Conservation (phyloP, 192 early-diverging fungal species). For the Coemansia sp. region DNA sequence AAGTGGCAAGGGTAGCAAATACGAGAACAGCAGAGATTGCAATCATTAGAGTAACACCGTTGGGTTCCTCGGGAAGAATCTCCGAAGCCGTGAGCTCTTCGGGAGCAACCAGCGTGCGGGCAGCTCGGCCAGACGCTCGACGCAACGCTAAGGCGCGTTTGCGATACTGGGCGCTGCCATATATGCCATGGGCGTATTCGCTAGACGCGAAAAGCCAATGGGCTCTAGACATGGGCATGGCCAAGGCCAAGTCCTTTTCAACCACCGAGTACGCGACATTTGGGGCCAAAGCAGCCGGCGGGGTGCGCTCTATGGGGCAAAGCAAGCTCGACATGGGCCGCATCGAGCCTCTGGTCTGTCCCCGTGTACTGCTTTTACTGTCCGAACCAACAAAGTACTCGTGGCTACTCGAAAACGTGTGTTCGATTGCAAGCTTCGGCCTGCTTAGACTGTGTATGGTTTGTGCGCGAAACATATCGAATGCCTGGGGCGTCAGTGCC, state of each 20-base stretch:
- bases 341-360: not conserved
- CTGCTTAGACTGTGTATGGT: too few species aligned
- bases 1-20: constrained; percentile 50
- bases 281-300: too few species aligned
- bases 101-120: constrained; percentile 17
- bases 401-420: too few species aligned
- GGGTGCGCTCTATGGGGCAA: not conserved
- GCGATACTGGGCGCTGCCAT: constrained; percentile 20
- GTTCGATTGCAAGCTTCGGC: too few species aligned
- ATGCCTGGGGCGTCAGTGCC: constrained; percentile 25
- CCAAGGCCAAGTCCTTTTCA: too few species aligned
- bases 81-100: constrained; percentile 23
- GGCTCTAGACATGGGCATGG: not conserved
- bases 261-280: too few species aligned
- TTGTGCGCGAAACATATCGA: constrained; percentile 5
- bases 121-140: constrained; percentile 19
- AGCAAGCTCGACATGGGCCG: constrained; percentile 4
- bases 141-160: constrained; percentile 35
- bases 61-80: constrained; percentile 25
- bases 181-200: too few species aligned
- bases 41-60: constrained; percentile 42
- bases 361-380: constrained; percentile 4
- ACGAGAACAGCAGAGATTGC: constrained; percentile 46
- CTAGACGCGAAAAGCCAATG: not conserved
- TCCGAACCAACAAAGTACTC: too few species aligned